Conservation (phyloP, 2,329 filamentous ascomycete genomes). For the Sphaceloma murrayae region DNA sequence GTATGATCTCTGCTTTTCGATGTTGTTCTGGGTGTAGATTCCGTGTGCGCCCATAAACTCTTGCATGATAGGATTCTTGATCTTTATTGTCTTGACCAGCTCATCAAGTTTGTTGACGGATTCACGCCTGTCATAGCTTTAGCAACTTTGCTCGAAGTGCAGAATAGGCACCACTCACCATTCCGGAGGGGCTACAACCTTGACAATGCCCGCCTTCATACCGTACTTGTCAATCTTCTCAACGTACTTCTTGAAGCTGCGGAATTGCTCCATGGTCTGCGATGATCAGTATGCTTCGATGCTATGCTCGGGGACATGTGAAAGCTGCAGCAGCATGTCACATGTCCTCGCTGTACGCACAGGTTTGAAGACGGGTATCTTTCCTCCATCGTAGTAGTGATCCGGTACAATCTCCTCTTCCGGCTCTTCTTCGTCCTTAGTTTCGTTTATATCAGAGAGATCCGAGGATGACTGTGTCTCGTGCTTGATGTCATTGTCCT, state of each 20-base stretch:
- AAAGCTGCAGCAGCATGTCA: background rate
- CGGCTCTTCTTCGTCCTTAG: constrained; percentile 46
- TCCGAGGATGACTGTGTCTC: constrained; percentile 38
- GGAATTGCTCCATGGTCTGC: constrained; percentile 83
- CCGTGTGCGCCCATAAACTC: constrained; percentile 95
- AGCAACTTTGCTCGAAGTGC: background rate
- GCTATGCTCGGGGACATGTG: constrained; percentile 16
- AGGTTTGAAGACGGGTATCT: constrained; percentile 87
- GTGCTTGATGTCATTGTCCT: constrained; percentile 39
- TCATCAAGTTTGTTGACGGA: constrained; percentile 70
- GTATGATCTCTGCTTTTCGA: constrained; percentile 90
- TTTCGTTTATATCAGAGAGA: constrained; percentile 40
- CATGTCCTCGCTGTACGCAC: constrained; percentile 36
- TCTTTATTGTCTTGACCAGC: constrained; percentile 78
- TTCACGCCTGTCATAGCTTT: constrained; percentile 46
- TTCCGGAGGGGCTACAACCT: constrained; percentile 86
- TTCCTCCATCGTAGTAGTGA: constrained; percentile 73
- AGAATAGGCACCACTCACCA: constrained; percentile 52
- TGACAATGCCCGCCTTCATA: constrained; percentile 95
- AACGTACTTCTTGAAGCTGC: constrained; percentile 86
- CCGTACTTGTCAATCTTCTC: constrained; percentile 84
- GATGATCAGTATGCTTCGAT: constrained; percentile 13
- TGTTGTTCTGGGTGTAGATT: constrained; percentile 93
- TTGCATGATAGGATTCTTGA: constrained; percentile 95
- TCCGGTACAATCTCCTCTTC: constrained; percentile 73